Conservation (phyloP, 805 yeast species). For the Wickerhamiella galacta region DNA sequence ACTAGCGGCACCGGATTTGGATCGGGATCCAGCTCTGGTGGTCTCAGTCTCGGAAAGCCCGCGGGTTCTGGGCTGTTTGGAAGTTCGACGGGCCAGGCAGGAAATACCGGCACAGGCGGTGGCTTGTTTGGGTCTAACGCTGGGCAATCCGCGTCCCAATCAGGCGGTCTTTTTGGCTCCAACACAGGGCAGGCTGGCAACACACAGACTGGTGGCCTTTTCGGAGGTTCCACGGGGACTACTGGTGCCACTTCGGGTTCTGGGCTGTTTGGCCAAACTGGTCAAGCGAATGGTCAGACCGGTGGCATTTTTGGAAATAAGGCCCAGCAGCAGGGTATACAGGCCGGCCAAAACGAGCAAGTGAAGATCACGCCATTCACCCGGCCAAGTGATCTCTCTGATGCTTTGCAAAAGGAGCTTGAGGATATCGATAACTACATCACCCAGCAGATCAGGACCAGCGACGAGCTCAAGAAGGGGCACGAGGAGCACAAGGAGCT, state of each 20-base stretch:
- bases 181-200: too few relatives aligned
- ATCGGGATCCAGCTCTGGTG: too few relatives aligned
- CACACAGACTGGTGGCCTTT: too few relatives aligned
- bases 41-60: background rate
- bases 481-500: constrained; percentile 26
- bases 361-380: constrained; percentile 37
- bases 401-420: constrained; percentile 34
- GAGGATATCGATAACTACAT: constrained; percentile 40
- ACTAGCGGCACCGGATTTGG: too few relatives aligned
- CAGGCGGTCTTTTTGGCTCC: background rate
- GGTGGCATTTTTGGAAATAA: constrained; percentile 4
- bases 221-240: too few relatives aligned
- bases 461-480: constrained; percentile 32
- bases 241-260: too few relatives aligned
- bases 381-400: constrained; percentile 42
- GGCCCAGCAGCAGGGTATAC: background rate
- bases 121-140: constrained; percentile 14
- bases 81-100: background rate
- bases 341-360: background rate
- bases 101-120: constrained; percentile 3
- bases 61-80: background rate
- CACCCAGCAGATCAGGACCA: constrained; percentile 33
- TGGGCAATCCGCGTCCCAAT: too few relatives aligned
- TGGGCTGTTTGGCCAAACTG: too few relatives aligned
- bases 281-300: too few relatives aligned